A percentile compares a stretch with the other conserved stretches of the same genome.
phyloP scores from a whole-genome alignment of 257 asterid species.

The Paraleonurus japonicus region DNA sequence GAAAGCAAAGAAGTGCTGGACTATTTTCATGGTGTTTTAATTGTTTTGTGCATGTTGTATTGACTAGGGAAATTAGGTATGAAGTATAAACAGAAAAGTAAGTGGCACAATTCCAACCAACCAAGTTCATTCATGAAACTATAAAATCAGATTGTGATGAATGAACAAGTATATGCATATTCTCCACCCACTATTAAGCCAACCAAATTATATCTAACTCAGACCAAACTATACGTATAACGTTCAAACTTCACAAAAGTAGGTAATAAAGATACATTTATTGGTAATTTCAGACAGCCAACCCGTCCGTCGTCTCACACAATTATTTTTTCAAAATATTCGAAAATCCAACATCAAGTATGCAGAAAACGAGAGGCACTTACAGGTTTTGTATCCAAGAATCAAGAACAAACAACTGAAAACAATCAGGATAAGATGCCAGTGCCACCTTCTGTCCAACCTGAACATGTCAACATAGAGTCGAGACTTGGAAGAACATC shows the following conservation, averaged over 20 bases:
- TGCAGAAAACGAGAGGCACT: neutral
- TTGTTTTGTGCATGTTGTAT: neutral
- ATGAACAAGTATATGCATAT: neutral
- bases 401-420: neutral
- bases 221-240: neutral
- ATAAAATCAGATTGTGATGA: neutral
- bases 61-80: neutral
- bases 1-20: neutral
- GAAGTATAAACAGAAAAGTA: neutral
- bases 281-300: too few relatives aligned
- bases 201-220: neutral
- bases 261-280: neutral
- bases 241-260: neutral
- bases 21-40: neutral
- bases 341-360: neutral
- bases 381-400: neutral
- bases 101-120: neutral
- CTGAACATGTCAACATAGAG: neutral
- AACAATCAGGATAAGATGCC: neutral
- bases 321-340: neutral
- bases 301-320: neutral
- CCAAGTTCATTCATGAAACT: neutral
- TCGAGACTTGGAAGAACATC: neutral
- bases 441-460: neutral
- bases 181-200: neutral